Conservation (phyloP, 1,139 yeast species). For the Pichia sp. region DNA sequence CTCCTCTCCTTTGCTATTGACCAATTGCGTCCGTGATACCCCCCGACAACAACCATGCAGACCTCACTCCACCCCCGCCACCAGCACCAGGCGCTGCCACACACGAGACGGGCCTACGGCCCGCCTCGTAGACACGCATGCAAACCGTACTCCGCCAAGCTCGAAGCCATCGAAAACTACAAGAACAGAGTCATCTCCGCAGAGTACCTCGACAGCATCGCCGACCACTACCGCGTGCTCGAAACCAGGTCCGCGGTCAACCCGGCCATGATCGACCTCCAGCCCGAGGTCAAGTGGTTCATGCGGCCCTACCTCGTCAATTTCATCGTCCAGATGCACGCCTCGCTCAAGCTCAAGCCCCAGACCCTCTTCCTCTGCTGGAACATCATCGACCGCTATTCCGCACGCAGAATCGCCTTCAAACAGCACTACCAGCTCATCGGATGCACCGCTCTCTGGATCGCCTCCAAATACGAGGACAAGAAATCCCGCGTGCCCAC, state of each 20-base stretch:
- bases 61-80: not conserved
- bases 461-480: slow-evolving; percentile 91
- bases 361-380: slow-evolving; percentile 78
- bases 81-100: too few relatives aligned
- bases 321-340: slow-evolving; percentile 77
- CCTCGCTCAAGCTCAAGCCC: slow-evolving; percentile 68
- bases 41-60: too few relatives aligned
- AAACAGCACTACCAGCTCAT: slow-evolving; percentile 89
- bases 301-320: slow-evolving; percentile 89
- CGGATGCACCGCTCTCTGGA: slow-evolving; percentile 92
- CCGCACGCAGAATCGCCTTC: slow-evolving; percentile 87
- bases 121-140: slow-evolving; percentile 43
- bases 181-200: slow-evolving; percentile 41
- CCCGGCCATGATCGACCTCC: slow-evolving; percentile 76
- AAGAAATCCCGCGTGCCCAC: slow-evolving; percentile 82
- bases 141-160: slow-evolving; percentile 40
- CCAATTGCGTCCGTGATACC: too few relatives aligned
- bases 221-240: slow-evolving; percentile 31
- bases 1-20: too few relatives aligned
- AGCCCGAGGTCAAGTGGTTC: slow-evolving; percentile 89
- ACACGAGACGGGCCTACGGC: slow-evolving; percentile 32
- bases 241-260: slow-evolving; percentile 36
- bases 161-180: slow-evolving; percentile 47
- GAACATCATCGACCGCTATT: slow-evolving; percentile 82
- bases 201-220: slow-evolving; percentile 38